phyloP scores from a whole-genome alignment of 192 early-diverging fungal genomes.

The Rhizophagus clarus region DNA sequence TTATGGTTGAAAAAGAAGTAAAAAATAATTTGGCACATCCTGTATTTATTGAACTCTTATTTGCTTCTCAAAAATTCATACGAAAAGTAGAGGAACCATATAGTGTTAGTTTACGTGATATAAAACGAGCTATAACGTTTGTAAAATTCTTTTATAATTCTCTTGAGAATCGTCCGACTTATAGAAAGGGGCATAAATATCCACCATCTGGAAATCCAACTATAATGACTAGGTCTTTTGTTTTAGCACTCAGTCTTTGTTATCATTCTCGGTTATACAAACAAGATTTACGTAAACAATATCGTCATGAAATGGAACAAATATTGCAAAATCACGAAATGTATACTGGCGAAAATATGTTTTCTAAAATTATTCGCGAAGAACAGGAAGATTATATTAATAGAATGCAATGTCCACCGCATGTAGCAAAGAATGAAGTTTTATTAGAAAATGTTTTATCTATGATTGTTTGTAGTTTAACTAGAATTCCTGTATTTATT shows the following conservation, averaged over 20 bases:
- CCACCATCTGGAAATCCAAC: not conserved
- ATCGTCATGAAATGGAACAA: not conserved
- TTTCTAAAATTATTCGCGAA: not conserved
- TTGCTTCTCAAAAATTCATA: conserved; percentile 27
- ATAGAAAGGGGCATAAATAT: too few relatives aligned
- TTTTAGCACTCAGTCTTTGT: conserved; percentile 9
- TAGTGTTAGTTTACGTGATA: conserved; percentile 26
- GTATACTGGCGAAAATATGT: not conserved
- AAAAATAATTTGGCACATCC: not conserved
- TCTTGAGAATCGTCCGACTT: too few relatives aligned
- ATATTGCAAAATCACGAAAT: conserved; percentile 13
- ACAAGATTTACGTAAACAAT: too few relatives aligned
- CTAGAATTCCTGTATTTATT: conserved; percentile 26
- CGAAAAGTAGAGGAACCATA: conserved; percentile 11
- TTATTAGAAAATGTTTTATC: conserved; percentile 13
- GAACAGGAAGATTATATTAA: conserved; percentile 24
- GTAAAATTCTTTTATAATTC: too few relatives aligned
- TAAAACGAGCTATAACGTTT: conserved; percentile 5
- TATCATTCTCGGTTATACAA: too few relatives aligned
- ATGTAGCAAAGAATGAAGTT: not conserved
- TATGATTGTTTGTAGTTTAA: conserved; percentile 31
- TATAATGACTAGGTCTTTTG: not conserved
- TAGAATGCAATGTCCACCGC: too few relatives aligned
- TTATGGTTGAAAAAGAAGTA: too few relatives aligned
- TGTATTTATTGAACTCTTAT: not conserved